phyloP scores from a whole-genome alignment of 352 stramenopile genomes.

The Phytophthora fragariaefolia region DNA sequence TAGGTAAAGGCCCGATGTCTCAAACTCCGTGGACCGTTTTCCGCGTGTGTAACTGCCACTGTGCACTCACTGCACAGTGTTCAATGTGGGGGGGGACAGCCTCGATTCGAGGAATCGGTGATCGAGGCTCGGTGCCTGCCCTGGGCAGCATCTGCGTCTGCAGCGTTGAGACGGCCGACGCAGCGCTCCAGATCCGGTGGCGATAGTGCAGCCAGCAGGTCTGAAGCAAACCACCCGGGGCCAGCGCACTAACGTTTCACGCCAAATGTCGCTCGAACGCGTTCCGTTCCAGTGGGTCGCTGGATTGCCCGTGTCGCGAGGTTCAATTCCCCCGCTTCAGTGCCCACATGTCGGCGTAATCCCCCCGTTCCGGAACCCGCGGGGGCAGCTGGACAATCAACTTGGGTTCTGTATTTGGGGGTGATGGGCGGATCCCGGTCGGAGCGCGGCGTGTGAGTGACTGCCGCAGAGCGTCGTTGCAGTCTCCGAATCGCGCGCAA shows the following conservation, averaged over 20 bases:
- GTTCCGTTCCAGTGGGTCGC: too few relatives aligned
- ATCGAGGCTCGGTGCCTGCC: too few relatives aligned
- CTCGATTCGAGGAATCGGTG: background rate
- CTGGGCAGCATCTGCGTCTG: too few relatives aligned
- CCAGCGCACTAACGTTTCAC: background rate
- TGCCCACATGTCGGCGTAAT: background rate
- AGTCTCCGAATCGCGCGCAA: conserved; percentile 1
- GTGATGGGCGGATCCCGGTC: background rate
- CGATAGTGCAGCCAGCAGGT: background rate
- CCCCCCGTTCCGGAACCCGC: background rate
- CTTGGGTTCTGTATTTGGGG: background rate
- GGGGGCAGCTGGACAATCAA: background rate
- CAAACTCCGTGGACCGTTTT: background rate
- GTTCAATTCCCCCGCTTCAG: background rate
- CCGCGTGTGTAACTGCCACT: too few relatives aligned
- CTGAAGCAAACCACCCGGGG: background rate
- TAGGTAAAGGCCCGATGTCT: background rate
- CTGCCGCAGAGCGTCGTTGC: too few relatives aligned
- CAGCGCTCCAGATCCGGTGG: background rate
- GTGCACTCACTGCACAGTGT: too few relatives aligned
- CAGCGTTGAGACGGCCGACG: background rate
- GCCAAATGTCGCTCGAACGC: background rate
- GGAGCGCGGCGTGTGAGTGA: conserved; percentile 3
- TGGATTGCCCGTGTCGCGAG: conserved; percentile 17
- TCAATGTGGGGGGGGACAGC: too few relatives aligned